Base-by-base conservation (phyloP, 768 basidiomycete species). In the Rhodosporidiobolus sp. region DNA sequence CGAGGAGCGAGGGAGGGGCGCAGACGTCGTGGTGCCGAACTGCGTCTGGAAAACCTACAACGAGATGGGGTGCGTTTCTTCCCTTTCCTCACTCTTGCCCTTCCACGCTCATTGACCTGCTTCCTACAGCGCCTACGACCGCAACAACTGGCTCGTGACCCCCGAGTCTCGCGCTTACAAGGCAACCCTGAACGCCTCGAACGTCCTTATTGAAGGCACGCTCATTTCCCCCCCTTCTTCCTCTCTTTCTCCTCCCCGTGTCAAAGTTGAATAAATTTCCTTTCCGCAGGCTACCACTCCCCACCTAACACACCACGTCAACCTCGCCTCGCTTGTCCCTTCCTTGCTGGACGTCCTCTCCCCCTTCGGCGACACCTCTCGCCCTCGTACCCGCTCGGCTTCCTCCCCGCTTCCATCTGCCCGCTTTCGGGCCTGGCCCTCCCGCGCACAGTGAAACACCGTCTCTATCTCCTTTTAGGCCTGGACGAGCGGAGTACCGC, bases 101-200 rank as follows among this genome's bases (percentile, higher is more conserved):
- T 14, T n/a, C n/a, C n/a, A n/a, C n/a, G n/a, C n/a, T n/a, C n/a
- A n/a, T n/a, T n/a, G n/a, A n/a, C n/a, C n/a, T n/a, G n/a, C 10
- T 4, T n/a, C 38, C 32, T 1, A 30, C 46, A 70, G 68, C 4
- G 57, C 71, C 6, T 77, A 77, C 54, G 77, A 77, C 54, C 72
- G 73, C 46, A 77, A 77, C 65, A 77, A 77, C 61, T 77, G 77
- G 77, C 46, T 66, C 55, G 77, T 76, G 54, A 77, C 77, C 34
- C 66, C 66, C 24, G 72, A 71, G n/a, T 70, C 68, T 26, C 72
- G 72, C 3, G 61, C 48, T 24, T 26, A 65, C 22, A 69, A 76
- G 48, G 32, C 46, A 3, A 53, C 20, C 4, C 56, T 77, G 8
- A 0, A 34, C 5, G 7, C 63, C 0, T 50, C 59, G 32, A 62